Base-by-base conservation (phyloP, 2,329 filamentous ascomycete species). In the Talaromyces piceae region DNA sequence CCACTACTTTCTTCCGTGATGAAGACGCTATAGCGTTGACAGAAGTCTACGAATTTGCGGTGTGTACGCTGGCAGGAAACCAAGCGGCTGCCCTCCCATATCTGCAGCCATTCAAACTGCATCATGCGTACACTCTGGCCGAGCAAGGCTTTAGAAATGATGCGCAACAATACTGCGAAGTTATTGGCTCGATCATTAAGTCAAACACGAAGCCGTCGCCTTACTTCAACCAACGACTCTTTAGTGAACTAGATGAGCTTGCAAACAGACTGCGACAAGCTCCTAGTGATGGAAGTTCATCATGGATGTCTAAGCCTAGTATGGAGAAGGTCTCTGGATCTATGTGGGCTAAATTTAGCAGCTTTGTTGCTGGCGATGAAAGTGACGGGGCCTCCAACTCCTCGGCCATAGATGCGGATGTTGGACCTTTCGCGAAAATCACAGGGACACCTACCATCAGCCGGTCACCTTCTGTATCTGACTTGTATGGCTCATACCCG, bases 281-380 rank as follows among this genome's bases (percentile, higher is more conserved):
- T 16, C 89, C 91, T 11, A 88, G 86, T 63, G 89, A 93, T 58
- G 83, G 81, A 50, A 84, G 83, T 5, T 84, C 82, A 18, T 91
- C 90, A 2, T 95, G 91, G 88, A 93, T 98, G 48, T 86, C 89
- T 1, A 95, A 93, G 67, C 90, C 91, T 5, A 96, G 83, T 67
- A 94, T 97, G 80, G 91, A 94, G 68, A 95, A 94, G 69, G 89
- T 97, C 0, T 93, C 91, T 2, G 90, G 87, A 55, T 89, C 87
- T 28, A 82, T 97, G 65, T 91, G 89, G 80, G 90, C 84, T 57
- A 89, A 87, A 53, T 96, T 99, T 71, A 97, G 91, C 71, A 96
- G 90, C 62, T 98, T 98, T 63, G 90, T 98, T 54, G 84, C 87
- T 47, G 94, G 93, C 12, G 91, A 96, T 54, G 91, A 97, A 50